phyloP scores from a whole-genome alignment of 2,329 filamentous ascomycete species.

The Lachnum nothofagi region DNA sequence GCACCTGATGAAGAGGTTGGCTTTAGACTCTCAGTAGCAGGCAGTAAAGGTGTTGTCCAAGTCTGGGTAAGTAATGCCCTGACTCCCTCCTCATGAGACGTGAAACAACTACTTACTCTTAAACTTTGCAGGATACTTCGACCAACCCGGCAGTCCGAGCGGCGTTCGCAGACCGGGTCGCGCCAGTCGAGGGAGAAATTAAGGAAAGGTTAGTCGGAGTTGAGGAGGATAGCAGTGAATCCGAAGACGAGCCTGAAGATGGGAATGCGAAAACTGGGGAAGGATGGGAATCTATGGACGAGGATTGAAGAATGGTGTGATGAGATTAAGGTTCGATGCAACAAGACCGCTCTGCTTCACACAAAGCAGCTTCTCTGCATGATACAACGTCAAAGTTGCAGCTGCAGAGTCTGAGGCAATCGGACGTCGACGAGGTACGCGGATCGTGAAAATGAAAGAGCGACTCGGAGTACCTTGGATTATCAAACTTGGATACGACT shows the following conservation, averaged over 20 bases:
- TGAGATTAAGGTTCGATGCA: background rate
- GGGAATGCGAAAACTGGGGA: constrained; percentile 43
- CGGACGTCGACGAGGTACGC: background rate
- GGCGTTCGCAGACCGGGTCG: constrained; percentile 71
- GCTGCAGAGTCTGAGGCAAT: background rate
- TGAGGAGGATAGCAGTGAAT: constrained; percentile 60
- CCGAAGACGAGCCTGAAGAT: constrained; percentile 45
- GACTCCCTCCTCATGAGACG: background rate
- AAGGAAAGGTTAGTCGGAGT: constrained; percentile 76
- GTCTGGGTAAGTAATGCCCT: constrained; percentile 66
- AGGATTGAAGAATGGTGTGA: constrained; percentile 39
- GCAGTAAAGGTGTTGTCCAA: constrained; percentile 86
- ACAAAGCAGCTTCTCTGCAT: background rate
- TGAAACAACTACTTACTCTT: constrained; percentile 9
- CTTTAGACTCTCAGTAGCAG: constrained; percentile 87
- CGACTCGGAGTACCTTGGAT: background rate
- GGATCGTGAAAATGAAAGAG: background rate
- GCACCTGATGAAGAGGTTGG: constrained; percentile 85
- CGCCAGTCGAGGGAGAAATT: constrained; percentile 54
- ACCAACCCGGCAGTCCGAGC: constrained; percentile 84
- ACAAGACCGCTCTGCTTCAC: background rate
- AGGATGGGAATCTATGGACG: constrained; percentile 51
- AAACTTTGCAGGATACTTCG: constrained; percentile 40
- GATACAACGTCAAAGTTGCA: background rate
- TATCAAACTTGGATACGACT: background rate